phyloP scores from a whole-genome alignment of 805 yeast species.

The Cyberlindnera veronae region DNA sequence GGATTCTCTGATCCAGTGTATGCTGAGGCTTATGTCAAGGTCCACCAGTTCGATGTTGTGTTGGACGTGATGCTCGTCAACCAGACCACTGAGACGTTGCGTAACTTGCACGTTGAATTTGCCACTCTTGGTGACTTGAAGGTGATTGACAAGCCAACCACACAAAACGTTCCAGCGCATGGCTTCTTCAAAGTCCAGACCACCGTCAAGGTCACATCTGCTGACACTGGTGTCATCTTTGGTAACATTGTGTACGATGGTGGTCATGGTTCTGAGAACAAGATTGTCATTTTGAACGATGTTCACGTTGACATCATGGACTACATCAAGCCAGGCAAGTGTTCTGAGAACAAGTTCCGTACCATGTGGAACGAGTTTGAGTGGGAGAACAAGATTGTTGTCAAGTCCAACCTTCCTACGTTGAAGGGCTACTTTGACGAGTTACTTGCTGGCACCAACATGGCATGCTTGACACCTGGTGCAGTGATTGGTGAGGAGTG shows the following conservation, averaged over 20 bases:
- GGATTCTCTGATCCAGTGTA: constrained; percentile 98
- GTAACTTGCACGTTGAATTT: constrained; percentile 89
- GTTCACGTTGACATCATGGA: constrained; percentile 97
- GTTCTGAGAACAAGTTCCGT: constrained; percentile 87
- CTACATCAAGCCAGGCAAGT: constrained; percentile 91
- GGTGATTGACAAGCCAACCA: constrained; percentile 86
- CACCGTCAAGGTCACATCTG: constrained; percentile 91
- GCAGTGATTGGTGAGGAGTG: constrained; percentile 89
- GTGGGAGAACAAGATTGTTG: constrained; percentile 97
- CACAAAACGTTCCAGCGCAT: constrained; percentile 94
- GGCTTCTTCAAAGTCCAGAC: constrained; percentile 89
- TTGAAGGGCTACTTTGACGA: constrained; percentile 76
- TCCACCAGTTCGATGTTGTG: constrained; percentile 95
- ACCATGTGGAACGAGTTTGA: constrained; percentile 99
- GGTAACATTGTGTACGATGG: constrained; percentile 98
- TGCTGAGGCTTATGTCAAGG: constrained; percentile 94
- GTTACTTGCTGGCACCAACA: constrained; percentile 79
- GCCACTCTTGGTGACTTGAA: constrained; percentile 95
- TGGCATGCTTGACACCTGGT: constrained; percentile 90
- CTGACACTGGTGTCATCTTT: constrained; percentile 96
- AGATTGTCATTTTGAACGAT: constrained; percentile 88
- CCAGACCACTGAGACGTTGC: constrained; percentile 87
- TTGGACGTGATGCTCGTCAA: constrained; percentile 91
- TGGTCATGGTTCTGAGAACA: constrained; percentile 83
- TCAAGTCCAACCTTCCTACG: constrained; percentile 62